These are phyloP conservation scores for Plasmodium vinckei DNA, from an alignment of 169 alveolate genomes.

Conservation along the genomic window DNA sequence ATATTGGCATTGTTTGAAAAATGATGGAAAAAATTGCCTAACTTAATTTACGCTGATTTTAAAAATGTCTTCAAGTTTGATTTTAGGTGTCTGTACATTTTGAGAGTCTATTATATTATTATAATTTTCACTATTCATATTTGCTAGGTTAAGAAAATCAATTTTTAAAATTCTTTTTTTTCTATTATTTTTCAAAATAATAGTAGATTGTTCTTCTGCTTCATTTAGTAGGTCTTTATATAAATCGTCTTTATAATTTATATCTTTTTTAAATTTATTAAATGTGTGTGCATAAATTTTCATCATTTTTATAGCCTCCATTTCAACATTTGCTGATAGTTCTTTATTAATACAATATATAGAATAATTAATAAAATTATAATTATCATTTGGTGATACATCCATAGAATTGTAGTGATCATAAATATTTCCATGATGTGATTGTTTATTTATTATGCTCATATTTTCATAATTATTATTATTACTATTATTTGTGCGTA, in stretches of 20 bases:
- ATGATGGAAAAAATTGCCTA: not conserved
- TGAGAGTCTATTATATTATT: constrained; percentile 61
- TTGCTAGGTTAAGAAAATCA: constrained; percentile 34
- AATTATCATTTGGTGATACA: constrained; percentile 24
- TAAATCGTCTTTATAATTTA: constrained; percentile 47
- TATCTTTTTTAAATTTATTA: constrained; percentile 48
- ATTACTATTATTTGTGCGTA: constrained; percentile 26
- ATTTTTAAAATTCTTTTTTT: constrained; percentile 49
- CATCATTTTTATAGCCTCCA: constrained; percentile 70
- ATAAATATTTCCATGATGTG: not conserved
- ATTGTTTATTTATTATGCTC: too few species aligned
- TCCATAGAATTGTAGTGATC: constrained; percentile 58
- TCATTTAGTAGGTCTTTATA: constrained; percentile 46
- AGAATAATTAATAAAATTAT: constrained; percentile 56
- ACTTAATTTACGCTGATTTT: constrained; percentile 50
- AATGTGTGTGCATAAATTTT: constrained; percentile 44
- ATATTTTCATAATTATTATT: constrained; percentile 6
- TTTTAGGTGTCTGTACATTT: constrained; percentile 56
- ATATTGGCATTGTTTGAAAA: too few species aligned
- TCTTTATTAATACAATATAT: constrained; percentile 74
- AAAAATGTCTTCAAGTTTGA: constrained; percentile 62
- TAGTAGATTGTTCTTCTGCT: constrained; percentile 50
- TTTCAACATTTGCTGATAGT: constrained; percentile 53
- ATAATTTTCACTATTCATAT: constrained; percentile 65
- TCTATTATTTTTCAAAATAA: constrained; percentile 35